These are phyloP conservation scores for Sarcodon aspratus DNA, from an alignment of 768 basidiomycete species.

Conservation along the genomic window DNA sequence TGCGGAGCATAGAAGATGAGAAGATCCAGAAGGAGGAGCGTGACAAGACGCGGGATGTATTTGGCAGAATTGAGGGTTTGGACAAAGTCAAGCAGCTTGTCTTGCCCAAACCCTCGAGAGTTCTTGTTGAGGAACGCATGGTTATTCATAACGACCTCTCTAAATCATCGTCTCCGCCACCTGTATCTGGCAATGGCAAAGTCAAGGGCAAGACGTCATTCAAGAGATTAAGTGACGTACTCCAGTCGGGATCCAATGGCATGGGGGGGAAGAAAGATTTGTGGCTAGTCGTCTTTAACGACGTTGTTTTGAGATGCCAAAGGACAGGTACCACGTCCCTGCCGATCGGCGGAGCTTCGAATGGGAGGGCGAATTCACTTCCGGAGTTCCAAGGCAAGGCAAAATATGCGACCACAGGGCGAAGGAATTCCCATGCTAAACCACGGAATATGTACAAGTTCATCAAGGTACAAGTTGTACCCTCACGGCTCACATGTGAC, in stretches of 20 bases:
- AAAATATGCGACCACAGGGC: constrained; percentile 76
- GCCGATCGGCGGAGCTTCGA: constrained; percentile 58
- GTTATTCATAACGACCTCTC: constrained; percentile 23
- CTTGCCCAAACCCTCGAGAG: constrained; percentile 78
- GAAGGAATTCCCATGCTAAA: constrained; percentile 64
- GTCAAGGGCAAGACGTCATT: constrained; percentile 81
- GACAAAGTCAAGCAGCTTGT: constrained; percentile 91
- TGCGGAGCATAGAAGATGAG: constrained; percentile 95
- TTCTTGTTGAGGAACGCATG: constrained; percentile 75
- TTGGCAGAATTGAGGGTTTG: constrained; percentile 92
- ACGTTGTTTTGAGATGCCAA: constrained; percentile 88
- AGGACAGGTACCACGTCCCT: constrained; percentile 81
- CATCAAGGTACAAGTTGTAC: constrained; percentile 47
- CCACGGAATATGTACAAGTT: constrained; percentile 93
- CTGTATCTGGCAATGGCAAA: constrained; percentile 64
- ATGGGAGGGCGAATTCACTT: constrained; percentile 60
- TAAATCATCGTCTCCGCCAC: constrained; percentile 19
- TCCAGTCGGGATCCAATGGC: constrained; percentile 40
- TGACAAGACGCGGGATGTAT: constrained; percentile 88
- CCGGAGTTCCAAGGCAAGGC: constrained; percentile 79
- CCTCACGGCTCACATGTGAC: constrained; percentile 2
- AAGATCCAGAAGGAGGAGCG: constrained; percentile 95
- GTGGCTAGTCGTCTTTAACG: constrained; percentile 94
- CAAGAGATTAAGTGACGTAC: constrained; percentile 83
- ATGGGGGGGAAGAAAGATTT: constrained; percentile 69